Evolutionary conservation across 2,329 filamentous ascomycete genomes (phyloP), one percentile per base, ranked within the genome.

Genomic region (Neonectria neomacrospora): DNA sequence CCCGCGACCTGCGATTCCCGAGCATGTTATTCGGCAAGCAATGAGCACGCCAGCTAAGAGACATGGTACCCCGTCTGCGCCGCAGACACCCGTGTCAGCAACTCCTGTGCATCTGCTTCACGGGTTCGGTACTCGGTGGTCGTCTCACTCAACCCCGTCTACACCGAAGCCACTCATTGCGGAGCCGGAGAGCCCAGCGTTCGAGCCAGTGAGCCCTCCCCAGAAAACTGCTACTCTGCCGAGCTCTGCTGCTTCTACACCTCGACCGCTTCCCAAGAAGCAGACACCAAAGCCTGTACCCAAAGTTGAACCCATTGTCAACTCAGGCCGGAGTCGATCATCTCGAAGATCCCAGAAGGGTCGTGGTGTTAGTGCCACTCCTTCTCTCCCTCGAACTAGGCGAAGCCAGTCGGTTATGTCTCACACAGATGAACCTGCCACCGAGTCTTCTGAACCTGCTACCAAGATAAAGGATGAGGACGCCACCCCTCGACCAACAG

Each of bases 381-480:
- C 79, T 22, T 79, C 79, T 5, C 65, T 73, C 5, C 71, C 69
- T 20, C 69, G 75, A 16, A 76, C 78, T 1, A 75, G 77, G 51
- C 76, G 82, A 61, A 85, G 83, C 62, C 80, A 81, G 65, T 85
- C 83, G 8, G 77, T 82, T 26, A 73, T 77, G 44, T 83, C 81
- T 16, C 81, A 83, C 63, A 75, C 80, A 2, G 84, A 86, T 63
- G 85, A 87, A 66, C 73, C 80, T 34, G 78, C 81, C 16, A 71
- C 80, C 55, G 84, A 86, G 39, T 76, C 79, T 41, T 68, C 65
- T 47, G 77, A 76, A 47, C 61, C 75, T 11, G 73, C 74, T 18
- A 76, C 77, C n/a, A 80, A 74, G 56, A 83, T 90, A 57, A 90
- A 90, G 79, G 79, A 88, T 63, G 88, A 90, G 74, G 85, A 80